phyloP scores from a whole-genome alignment of 2,329 filamentous ascomycete genomes.

The Paraphoma chrysanthemicola region DNA sequence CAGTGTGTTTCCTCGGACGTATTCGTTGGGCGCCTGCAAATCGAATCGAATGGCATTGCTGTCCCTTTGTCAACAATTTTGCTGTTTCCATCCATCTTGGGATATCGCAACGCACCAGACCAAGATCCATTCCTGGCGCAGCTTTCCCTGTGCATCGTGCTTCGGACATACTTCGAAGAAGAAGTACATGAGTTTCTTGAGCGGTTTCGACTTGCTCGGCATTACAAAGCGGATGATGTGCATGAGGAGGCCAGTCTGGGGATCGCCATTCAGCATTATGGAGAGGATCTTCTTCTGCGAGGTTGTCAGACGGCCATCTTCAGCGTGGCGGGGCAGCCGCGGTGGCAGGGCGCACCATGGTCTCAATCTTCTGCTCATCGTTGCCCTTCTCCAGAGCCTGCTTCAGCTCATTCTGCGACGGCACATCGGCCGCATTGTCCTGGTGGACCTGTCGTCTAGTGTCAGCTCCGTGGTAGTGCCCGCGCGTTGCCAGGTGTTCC shows the following conservation, averaged over 20 bases:
- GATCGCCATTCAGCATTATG: conserved; percentile 97
- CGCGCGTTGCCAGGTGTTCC: conserved; percentile 33
- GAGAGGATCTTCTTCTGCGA: conserved; percentile 82
- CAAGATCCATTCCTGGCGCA: conserved; percentile 99
- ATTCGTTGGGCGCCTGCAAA: conserved; percentile 96
- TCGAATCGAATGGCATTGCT: conserved; percentile 99
- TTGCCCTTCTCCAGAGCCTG: conserved; percentile 92
- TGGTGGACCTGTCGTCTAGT: conserved; percentile 69
- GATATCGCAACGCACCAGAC: conserved; percentile 74
- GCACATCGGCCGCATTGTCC: conserved; percentile 95
- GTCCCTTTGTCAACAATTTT: conserved; percentile 31
- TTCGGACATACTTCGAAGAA: conserved; percentile 99
- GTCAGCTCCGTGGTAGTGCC: conserved; percentile 40
- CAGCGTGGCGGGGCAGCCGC: conserved; percentile 49
- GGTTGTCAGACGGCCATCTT: conserved; percentile 55
- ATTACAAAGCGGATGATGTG: conserved; percentile 99
- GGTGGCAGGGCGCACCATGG: conserved; percentile 52
- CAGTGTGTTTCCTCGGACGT: conserved; percentile 96
- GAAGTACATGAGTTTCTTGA: conserved; percentile 99
- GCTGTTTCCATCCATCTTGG: neutral
- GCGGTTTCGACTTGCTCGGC: conserved; percentile 93
- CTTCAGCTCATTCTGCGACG: conserved; percentile 87
- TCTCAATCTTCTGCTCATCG: conserved; percentile 91
- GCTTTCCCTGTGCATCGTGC: conserved; percentile 86
- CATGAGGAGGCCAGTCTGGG: conserved; percentile 95